These are phyloP conservation scores for Marasmius fiardii DNA, from an alignment of 1,284 basidiomycete genomes.

Conservation along the genomic window DNA sequence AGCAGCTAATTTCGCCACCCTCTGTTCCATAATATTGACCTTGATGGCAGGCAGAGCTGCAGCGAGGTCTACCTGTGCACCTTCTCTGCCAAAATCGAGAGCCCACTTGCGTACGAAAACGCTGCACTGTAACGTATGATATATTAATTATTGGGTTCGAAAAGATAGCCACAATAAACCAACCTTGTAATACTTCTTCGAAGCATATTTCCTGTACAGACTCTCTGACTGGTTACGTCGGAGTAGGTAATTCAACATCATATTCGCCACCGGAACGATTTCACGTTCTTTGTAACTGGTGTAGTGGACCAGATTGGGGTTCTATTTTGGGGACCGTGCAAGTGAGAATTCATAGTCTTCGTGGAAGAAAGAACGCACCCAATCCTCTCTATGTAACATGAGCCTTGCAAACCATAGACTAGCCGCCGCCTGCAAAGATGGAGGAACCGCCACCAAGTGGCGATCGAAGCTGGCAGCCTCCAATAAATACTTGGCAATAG, in stretches of 20 bases:
- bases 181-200: slow-evolving; percentile 81
- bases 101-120: slow-evolving; percentile 60
- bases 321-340: slow-evolving; percentile 21
- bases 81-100: slow-evolving; percentile 52
- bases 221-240: slow-evolving; percentile 43
- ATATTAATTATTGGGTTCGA: background rate
- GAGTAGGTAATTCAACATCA: slow-evolving; percentile 86
- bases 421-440: slow-evolving; percentile 80
- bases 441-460: slow-evolving; percentile 70
- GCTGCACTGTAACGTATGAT: slow-evolving; percentile 41
- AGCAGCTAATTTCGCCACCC: slow-evolving; percentile 4
- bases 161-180: slow-evolving; percentile 12
- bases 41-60: slow-evolving; percentile 48
- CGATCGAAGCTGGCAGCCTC: slow-evolving; percentile 85
- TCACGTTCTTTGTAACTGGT: slow-evolving; percentile 84
- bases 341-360: background rate
- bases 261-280: slow-evolving; percentile 78
- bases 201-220: slow-evolving; percentile 79
- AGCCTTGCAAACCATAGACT: slow-evolving; percentile 81
- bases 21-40: slow-evolving; percentile 28
- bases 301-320: slow-evolving; percentile 75
- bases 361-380: slow-evolving; percentile 51
- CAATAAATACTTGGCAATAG: slow-evolving; percentile 85
- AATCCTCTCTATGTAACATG: slow-evolving; percentile 74
- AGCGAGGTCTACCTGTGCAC: slow-evolving; percentile 39